These are phyloP conservation scores for Jasminum sambac DNA, from an alignment of 257 asterid species.

Conservation along the genomic window DNA sequence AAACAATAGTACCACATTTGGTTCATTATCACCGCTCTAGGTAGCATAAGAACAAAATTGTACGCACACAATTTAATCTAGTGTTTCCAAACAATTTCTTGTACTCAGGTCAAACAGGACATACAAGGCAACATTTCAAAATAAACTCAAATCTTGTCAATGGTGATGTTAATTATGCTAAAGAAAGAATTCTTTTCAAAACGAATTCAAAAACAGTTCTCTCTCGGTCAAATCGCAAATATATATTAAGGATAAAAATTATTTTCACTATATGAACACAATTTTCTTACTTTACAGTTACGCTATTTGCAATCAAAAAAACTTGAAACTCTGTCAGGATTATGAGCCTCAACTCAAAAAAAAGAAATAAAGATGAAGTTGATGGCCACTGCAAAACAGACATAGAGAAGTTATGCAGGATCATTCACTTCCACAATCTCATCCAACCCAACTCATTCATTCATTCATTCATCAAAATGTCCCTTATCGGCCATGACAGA, in stretches of 20 bases:
- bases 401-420: neutral
- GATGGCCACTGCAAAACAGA: neutral
- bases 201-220: neutral
- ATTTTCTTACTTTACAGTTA: neutral
- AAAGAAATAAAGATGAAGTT: neutral
- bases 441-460: neutral
- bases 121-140: neutral
- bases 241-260: neutral
- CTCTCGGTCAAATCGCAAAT: neutral
- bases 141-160: neutral
- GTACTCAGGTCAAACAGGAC: conserved; percentile 3
- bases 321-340: neutral
- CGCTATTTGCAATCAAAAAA: neutral
- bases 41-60: neutral
- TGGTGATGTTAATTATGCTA: neutral
- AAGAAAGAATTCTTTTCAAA: neutral
- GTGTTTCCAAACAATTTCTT: neutral
- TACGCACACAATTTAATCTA: neutral
- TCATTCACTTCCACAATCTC: neutral
- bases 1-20: conserved; percentile 1
- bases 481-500: neutral
- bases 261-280: neutral
- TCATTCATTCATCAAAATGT: neutral
- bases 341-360: neutral
- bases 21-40: conserved; percentile 1